phyloP scores from a whole-genome alignment of 352 stramenopile species.

The Globisporangium ultimum region DNA sequence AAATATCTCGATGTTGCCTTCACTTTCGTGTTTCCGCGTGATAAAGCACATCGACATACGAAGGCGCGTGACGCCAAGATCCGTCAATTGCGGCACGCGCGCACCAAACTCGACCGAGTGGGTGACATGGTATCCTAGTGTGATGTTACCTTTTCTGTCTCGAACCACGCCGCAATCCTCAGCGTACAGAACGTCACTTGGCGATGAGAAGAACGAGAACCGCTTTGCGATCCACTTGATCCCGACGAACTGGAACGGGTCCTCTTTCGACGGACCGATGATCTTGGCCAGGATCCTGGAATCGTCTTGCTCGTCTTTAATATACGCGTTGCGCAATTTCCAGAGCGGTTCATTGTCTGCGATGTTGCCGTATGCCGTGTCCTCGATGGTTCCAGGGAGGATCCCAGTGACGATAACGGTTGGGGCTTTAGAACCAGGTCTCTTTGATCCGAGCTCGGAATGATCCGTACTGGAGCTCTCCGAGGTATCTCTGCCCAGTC shows the following conservation, averaged over 20 bases:
- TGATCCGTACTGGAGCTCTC: background rate
- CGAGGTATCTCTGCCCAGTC: background rate
- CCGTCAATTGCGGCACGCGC: slow-evolving; percentile 30
- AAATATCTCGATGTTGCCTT: slow-evolving; percentile 34
- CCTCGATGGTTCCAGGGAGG: slow-evolving; percentile 47
- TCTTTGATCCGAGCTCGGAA: background rate
- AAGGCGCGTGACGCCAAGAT: slow-evolving; percentile 36
- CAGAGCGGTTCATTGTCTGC: slow-evolving; percentile 37
- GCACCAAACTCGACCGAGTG: slow-evolving; percentile 40
- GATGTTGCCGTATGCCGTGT: slow-evolving; percentile 44
- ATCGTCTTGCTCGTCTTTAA: slow-evolving; percentile 51
- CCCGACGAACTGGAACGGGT: slow-evolving; percentile 45
- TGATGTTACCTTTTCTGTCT: slow-evolving; percentile 30
- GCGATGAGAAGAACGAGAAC: slow-evolving; percentile 40
- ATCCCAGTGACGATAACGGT: slow-evolving; percentile 37
- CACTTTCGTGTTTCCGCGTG: slow-evolving; percentile 19
- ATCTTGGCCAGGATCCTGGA: slow-evolving; percentile 39
- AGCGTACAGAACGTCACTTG: slow-evolving; percentile 49
- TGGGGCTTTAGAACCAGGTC: slow-evolving; percentile 1
- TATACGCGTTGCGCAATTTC: slow-evolving; percentile 40
- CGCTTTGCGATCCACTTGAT: slow-evolving; percentile 62
- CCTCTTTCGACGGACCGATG: slow-evolving; percentile 18
- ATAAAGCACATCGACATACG: slow-evolving; percentile 52
- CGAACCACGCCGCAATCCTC: slow-evolving; percentile 33
- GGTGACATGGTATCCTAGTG: slow-evolving; percentile 44